Evolutionary conservation across 495 filamentous ascomycete genomes (phyloP), one percentile per base, ranked within the genome.

Genomic region (Chlorociboria aeruginascens): DNA sequence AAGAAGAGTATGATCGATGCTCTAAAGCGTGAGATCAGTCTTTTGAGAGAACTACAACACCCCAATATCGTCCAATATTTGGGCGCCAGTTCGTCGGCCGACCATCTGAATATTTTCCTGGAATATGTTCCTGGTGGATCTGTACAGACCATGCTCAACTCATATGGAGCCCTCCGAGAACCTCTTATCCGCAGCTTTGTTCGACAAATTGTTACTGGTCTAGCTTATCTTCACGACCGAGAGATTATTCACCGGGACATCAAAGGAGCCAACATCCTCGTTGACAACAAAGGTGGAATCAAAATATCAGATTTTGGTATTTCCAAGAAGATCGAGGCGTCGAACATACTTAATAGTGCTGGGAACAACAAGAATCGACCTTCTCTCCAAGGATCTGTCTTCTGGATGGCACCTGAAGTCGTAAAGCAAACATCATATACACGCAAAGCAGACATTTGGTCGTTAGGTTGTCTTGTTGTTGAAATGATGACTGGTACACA

Each of bases 281-380:
- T 99, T 42, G 92, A 99, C 67, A 97, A 96, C 71, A 96, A 97
- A 63, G 92, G 92, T 36, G 88, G 87, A 37, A 93, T 99, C 71
- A 99, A 99, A 66, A 99, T 99, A 46, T 96, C 90, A 14, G 92
- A 99, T 71, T 99, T 99, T 57, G 92, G 92, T 64, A 97, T 99
- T 62, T 93, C 86, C 49, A 99, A 99, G 73, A 94, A 89, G 52
- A 85, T 95, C 28, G 87, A 95, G 64, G 86, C 87, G 10, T 82
- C 83, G 44, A 76, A 70, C 25, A 66, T 78, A 14, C 69, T 79
- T 30, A 65, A 47, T 49, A 65, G 63, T 20, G 64, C 67, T 13
- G 62, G 57, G 36, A 71, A 83, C 50, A 82, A 86, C 66, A 77
- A 82, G 52, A 78, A 93, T 61, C 82, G 92, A 10, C 89, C 93